These are phyloP conservation scores for Pouteria glomerata DNA, from an alignment of 148 eudicot species.

Conservation along the genomic window DNA sequence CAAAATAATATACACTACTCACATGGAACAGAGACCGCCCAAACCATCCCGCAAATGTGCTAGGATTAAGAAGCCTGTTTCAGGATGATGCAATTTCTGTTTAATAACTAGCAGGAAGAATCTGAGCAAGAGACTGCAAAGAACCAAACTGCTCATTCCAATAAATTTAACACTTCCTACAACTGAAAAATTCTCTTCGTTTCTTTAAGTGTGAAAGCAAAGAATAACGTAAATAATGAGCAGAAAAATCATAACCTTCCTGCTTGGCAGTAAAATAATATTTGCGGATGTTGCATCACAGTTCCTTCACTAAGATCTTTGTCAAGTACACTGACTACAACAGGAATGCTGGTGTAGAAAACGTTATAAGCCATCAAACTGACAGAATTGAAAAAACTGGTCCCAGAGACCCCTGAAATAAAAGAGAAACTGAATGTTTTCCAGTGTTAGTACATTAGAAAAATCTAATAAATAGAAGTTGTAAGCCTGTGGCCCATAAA, in stretches of 20 bases:
- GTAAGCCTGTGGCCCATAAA: background rate
- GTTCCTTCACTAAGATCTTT: constrained; percentile 92
- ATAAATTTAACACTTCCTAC: background rate
- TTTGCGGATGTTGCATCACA: constrained; percentile 98
- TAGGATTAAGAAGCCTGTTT: constrained; percentile 87
- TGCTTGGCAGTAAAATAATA: constrained; percentile 92
- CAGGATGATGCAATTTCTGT: constrained; percentile 15
- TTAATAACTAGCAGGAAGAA: constrained; percentile 9
- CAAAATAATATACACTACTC: constrained; percentile 20
- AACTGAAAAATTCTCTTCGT: background rate
- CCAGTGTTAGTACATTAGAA: constrained; percentile 33
- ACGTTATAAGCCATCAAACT: constrained; percentile 98
- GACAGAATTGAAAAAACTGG: constrained; percentile 95
- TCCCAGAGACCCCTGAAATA: constrained; percentile 96
- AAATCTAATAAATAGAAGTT: background rate
- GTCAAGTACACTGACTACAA: constrained; percentile 83
- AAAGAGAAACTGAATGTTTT: constrained; percentile 73
- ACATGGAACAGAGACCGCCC: constrained; percentile 96
- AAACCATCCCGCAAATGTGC: constrained; percentile 99
- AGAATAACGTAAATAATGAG: background rate
- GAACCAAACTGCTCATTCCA: background rate
- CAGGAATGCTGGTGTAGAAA: constrained; percentile 97
- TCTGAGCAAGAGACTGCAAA: constrained; percentile 1
- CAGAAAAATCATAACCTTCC: constrained; percentile 57
- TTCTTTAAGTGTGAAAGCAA: background rate